phyloP scores from a whole-genome alignment of 177 flowering plant species.

The Vitis hybrid region DNA sequence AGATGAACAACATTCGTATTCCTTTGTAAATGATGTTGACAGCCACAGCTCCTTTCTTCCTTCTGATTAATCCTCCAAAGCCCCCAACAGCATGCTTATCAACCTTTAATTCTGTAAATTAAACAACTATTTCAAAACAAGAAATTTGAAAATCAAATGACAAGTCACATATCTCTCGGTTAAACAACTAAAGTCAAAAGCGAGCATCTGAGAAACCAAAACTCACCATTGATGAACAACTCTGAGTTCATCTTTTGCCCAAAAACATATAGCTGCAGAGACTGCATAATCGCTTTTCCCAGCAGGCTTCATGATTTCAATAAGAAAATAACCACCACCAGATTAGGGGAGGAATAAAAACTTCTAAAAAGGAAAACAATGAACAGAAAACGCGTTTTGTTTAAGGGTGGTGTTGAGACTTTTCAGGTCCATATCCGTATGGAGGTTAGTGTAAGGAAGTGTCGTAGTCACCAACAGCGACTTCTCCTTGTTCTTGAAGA shows the following conservation, averaged over 20 bases:
- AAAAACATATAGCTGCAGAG: slow-evolving; percentile 65
- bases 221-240: slow-evolving; percentile 40
- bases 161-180: neutral
- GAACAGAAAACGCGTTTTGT: neutral
- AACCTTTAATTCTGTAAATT: slow-evolving; percentile 38
- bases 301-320: slow-evolving; percentile 26
- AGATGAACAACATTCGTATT: slow-evolving; percentile 52
- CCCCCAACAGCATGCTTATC: slow-evolving; percentile 60
- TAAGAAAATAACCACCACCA: neutral
- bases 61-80: slow-evolving; percentile 57
- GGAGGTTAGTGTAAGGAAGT: too few relatives aligned
- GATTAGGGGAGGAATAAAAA: neutral
- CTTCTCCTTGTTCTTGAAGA: too few relatives aligned
- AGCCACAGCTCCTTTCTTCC: slow-evolving; percentile 81
- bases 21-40: slow-evolving; percentile 56
- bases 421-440: too few relatives aligned
- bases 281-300: slow-evolving; percentile 66
- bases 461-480: too few relatives aligned
- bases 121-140: too few relatives aligned
- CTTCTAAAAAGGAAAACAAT: neutral
- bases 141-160: too few relatives aligned
- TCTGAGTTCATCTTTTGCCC: slow-evolving; percentile 45
- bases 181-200: neutral
- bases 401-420: too few relatives aligned
- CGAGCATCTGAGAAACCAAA: neutral